Base-by-base conservation (phyloP, 495 filamentous ascomycete genomes). In the Terfezia claveryi region DNA sequence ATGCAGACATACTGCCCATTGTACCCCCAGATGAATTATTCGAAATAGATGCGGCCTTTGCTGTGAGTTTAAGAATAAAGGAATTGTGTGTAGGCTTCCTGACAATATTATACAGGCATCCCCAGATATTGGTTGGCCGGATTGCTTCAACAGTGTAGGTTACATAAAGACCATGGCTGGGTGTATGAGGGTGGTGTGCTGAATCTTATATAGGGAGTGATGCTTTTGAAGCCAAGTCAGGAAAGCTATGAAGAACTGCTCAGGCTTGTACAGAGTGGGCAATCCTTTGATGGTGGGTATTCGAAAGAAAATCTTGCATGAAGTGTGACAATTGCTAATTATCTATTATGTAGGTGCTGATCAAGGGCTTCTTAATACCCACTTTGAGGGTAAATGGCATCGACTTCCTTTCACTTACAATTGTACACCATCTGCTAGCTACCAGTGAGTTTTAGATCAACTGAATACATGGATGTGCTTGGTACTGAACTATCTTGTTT, bases 91-190 rank as follows among this genome's bases (percentile, higher is more conserved):
- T 6, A 44, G 38, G 14, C 36, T 36, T 38, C 27, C 60, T 62
- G 58, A 62, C 36, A 51, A 41, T 36, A 11, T n/a, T 46, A 46
- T 20, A 44, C 32, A 63, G 61, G 91, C 91, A 2, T 86, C 82
- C 12, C 92, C 91, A 37, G 91, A 99, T 64, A 82, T 96, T 61
- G 91, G 91, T 62, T 99, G 92, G 92, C 91, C 91, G 36, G 91
- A 99, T 70, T 77, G 86, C 58, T 99, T 99, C 76, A 99, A 99
- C 71, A 88, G 85, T 50, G 63, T 65, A 65, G 14, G 63, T 41
- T 10, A 1, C 4, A 37, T 64, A 12, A 32, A 32, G 27, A 32
- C 7, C 27, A 32, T 32, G 27, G 27, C 27, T 32, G 7, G 27
- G 7, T 32, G 27, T 32, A 32, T 32, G 27, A 32, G 27, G 27